Conservation (phyloP, 1,284 basidiomycete genomes). For the Neolentinus lepideus region DNA sequence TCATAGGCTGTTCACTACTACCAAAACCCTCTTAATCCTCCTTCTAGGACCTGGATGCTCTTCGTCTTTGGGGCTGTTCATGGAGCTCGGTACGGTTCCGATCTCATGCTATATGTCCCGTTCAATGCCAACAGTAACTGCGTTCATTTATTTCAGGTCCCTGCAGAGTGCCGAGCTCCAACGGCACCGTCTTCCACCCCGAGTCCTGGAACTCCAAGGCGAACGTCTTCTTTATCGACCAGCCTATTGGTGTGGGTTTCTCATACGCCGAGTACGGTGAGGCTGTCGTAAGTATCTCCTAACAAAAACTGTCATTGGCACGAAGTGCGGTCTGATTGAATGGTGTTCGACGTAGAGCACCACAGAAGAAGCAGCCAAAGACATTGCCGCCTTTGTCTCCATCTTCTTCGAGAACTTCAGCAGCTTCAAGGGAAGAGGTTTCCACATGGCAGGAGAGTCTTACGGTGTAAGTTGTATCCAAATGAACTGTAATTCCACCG, state of each 20-base stretch:
- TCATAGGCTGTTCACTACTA: background rate
- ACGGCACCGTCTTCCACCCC: conserved; percentile 43
- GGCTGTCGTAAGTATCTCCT: conserved; percentile 36
- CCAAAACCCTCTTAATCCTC: background rate
- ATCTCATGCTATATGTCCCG: background rate
- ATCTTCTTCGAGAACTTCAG: conserved; percentile 37
- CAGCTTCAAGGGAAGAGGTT: conserved; percentile 29
- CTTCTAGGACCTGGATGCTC: conserved; percentile 44
- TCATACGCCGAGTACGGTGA: conserved; percentile 70
- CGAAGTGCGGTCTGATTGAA: too few species aligned
- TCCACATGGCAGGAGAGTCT: conserved; percentile 35
- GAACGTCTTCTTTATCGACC: conserved; percentile 68
- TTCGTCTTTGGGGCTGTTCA: conserved; percentile 52
- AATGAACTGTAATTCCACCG: too few species aligned
- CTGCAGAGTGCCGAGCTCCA: conserved; percentile 37
- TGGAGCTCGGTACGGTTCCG: conserved; percentile 44
- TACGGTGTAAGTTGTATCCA: conserved; percentile 16
- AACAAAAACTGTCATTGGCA: too few species aligned
- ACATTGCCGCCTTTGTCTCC: conserved; percentile 51
- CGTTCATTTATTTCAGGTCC: conserved; percentile 28
- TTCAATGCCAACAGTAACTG: background rate
- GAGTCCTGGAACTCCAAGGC: conserved; percentile 66
- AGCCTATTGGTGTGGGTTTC: conserved; percentile 61
- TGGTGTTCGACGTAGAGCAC: conserved; percentile 10
- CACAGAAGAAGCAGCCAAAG: conserved; percentile 34